A percentile compares a stretch with the other conserved stretches of the same genome.
These are phyloP conservation scores for Macrocybe sp. DNA, from an alignment of 1,284 basidiomycete genomes.

Conservation along the genomic window DNA sequence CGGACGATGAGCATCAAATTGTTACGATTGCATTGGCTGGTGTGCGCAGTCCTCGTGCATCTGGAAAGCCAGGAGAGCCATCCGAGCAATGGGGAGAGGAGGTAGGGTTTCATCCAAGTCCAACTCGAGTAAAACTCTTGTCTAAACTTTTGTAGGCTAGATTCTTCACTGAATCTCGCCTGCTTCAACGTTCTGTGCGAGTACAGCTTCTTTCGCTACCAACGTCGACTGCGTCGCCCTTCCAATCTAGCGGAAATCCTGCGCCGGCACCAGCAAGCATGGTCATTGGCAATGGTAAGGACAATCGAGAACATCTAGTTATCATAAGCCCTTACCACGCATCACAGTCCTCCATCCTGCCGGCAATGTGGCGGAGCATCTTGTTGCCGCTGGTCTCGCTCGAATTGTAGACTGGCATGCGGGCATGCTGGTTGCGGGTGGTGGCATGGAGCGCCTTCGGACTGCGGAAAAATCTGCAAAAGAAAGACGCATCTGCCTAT, in stretches of 20 bases:
- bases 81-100: conserved; percentile 86
- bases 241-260: conserved; percentile 62
- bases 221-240: conserved; percentile 74
- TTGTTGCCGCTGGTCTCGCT: conserved; percentile 83
- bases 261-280: conserved; percentile 64
- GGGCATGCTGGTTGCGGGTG: conserved; percentile 80
- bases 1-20: conserved; percentile 85
- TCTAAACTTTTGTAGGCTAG: conserved; percentile 60
- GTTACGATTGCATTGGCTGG: conserved; percentile 84
- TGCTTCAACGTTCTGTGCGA: conserved; percentile 86
- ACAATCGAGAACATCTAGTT: not conserved
- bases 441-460: conserved; percentile 83
- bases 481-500: conserved; percentile 76
- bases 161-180: conserved; percentile 90
- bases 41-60: conserved; percentile 73
- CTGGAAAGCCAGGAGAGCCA: conserved; percentile 68
- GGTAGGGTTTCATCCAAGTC: conserved; percentile 37
- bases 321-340: conserved; percentile 2
- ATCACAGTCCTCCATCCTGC: conserved; percentile 78
- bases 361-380: conserved; percentile 91
- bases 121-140: conserved; percentile 11
- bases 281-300: conserved; percentile 82
- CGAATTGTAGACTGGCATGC: conserved; percentile 98
- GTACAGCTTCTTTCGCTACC: conserved; percentile 89
- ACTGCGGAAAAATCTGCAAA: conserved; percentile 84